These are phyloP conservation scores for Glarea lozoyensis DNA, from an alignment of 495 filamentous ascomycete species.

Conservation along the genomic window DNA sequence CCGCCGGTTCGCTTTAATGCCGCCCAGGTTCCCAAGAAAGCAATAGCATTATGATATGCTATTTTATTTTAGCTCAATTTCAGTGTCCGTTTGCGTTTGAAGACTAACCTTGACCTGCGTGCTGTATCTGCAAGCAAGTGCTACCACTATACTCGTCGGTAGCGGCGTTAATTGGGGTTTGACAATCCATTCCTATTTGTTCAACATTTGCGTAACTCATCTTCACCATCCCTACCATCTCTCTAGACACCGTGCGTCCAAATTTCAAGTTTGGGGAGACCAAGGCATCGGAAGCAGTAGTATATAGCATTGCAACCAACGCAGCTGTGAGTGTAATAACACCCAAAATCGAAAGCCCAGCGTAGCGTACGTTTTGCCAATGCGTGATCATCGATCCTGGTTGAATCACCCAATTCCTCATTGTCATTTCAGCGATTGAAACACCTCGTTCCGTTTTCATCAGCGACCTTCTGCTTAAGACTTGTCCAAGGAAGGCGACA, in stretches of 20 bases:
- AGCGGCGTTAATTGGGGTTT: slow-evolving; percentile 42
- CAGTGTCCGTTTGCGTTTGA: no score
- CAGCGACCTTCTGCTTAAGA: slow-evolving; percentile 55
- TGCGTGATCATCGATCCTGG: slow-evolving; percentile 57
- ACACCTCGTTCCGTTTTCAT: slow-evolving; percentile 45
- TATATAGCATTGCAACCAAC: slow-evolving; percentile 58
- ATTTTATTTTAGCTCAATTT: no score
- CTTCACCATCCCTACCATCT: slow-evolving; percentile 46
- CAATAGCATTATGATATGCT: slow-evolving; percentile 44
- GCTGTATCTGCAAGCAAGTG: slow-evolving; percentile 56
- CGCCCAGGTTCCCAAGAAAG: slow-evolving; percentile 40
- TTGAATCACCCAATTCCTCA: slow-evolving; percentile 46
- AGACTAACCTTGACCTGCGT: slow-evolving; percentile 41
- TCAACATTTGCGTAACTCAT: slow-evolving; percentile 47
- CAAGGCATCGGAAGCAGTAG: slow-evolving; percentile 62
- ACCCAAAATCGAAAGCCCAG: slow-evolving; percentile 50
- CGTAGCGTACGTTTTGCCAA: slow-evolving; percentile 50
- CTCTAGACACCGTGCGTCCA: slow-evolving; percentile 31
- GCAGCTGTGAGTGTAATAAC: slow-evolving; percentile 47
- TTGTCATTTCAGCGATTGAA: slow-evolving; percentile 61
- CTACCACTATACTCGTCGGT: slow-evolving; percentile 29
- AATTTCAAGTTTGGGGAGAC: slow-evolving; percentile 57
- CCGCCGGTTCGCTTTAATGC: slow-evolving; percentile 27
- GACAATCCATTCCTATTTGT: slow-evolving; percentile 43
- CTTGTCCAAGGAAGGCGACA: slow-evolving; percentile 64